These are phyloP conservation scores for Spiraea crenata DNA, from an alignment of 331 rosid genomes.

Conservation along the genomic window DNA sequence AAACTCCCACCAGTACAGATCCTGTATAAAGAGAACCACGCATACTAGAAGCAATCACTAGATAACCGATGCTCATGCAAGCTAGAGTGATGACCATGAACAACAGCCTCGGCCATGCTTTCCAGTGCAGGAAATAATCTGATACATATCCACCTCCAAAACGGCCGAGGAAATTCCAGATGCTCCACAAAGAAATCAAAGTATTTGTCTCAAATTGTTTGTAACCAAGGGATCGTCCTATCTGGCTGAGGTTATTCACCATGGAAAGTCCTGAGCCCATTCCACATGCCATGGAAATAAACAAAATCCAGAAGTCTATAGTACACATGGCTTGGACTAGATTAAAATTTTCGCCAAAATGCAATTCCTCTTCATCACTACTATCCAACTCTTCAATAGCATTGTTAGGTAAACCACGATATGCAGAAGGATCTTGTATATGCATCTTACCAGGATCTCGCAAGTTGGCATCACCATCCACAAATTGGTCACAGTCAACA, in stretches of 20 bases:
- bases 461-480: slow-evolving; percentile 20
- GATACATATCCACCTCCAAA: slow-evolving; percentile 29
- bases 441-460: slow-evolving; percentile 17
- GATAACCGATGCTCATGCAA: slow-evolving; percentile 23
- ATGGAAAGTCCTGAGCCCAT: slow-evolving; percentile 31
- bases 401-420: slow-evolving; percentile 6
- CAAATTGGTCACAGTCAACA: slow-evolving; percentile 33
- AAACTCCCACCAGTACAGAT: slow-evolving; percentile 22
- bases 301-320: slow-evolving; percentile 33
- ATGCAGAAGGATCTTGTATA: slow-evolving; percentile 12
- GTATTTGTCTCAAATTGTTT: slow-evolving; percentile 11
- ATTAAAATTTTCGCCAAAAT: slow-evolving; percentile 23
- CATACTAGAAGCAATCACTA: slow-evolving; percentile 24
- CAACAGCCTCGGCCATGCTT: slow-evolving; percentile 34
- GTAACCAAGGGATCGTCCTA: slow-evolving; percentile 26
- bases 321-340: slow-evolving; percentile 21
- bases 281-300: slow-evolving; percentile 30
- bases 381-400: slow-evolving; percentile 4
- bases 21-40: slow-evolving; percentile 21
- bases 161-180: slow-evolving; percentile 33
- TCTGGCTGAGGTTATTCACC: slow-evolving; percentile 27
- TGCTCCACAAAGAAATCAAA: slow-evolving; percentile 32
- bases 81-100: slow-evolving; percentile 34
- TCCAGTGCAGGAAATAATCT: slow-evolving; percentile 20
- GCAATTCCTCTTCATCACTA: slow-evolving; percentile 27